Conservation (phyloP, 306 rosid genomes). For the Neltuma alba region DNA sequence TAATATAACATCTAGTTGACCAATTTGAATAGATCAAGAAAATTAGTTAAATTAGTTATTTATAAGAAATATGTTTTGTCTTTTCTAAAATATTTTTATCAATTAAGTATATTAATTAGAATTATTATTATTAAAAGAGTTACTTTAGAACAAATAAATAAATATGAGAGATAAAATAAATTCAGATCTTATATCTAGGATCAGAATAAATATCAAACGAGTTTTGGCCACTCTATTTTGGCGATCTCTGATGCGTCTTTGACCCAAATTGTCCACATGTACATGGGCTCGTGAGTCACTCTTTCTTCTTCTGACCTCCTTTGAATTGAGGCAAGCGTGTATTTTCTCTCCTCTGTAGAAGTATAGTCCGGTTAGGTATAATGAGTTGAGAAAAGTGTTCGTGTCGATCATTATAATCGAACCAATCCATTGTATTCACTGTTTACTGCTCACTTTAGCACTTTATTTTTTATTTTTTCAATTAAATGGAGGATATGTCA, state of each 20-base stretch:
- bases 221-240: slow-evolving; percentile 31
- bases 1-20: no score
- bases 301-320: slow-evolving; percentile 66
- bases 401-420: slow-evolving; percentile 32
- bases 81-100: no score
- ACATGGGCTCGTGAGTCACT: slow-evolving; percentile 25
- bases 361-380: slow-evolving; percentile 57
- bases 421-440: slow-evolving; percentile 54
- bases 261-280: slow-evolving; percentile 59
- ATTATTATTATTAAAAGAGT: no score
- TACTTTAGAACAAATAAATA: no score
- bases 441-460: slow-evolving; percentile 8
- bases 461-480: background rate
- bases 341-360: slow-evolving; percentile 49
- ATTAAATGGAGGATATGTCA: background rate
- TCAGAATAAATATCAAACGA: no score
- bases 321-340: slow-evolving; percentile 51
- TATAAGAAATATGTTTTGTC: no score
- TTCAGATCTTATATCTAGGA: no score
- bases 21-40: no score
- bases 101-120: no score
- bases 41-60: no score
- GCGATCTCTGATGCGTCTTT: slow-evolving; percentile 69
- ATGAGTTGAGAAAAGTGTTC: slow-evolving; percentile 39
- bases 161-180: no score